Evolutionary conservation across 305 asterid genomes (phyloP).

Genomic region (Solanum hybrid): DNA sequence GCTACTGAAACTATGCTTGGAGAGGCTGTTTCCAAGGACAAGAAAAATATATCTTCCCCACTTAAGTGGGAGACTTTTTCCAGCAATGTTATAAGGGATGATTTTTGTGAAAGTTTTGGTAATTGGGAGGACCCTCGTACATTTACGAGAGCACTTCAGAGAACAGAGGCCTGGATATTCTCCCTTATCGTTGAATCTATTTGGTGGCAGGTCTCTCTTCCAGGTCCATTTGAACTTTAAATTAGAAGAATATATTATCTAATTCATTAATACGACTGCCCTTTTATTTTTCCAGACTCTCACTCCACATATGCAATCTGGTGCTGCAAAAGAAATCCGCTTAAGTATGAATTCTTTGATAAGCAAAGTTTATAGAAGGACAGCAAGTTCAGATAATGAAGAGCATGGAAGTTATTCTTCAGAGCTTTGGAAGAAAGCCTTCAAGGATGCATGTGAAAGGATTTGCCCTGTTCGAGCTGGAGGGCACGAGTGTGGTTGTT

Average conservation of each 20-base stretch:
- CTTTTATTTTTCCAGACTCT: constrained; percentile 39
- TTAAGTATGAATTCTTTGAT: constrained; percentile 23
- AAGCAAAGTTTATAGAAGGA: constrained; percentile 27
- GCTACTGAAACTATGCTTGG: constrained; percentile 24
- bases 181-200: constrained; percentile 66
- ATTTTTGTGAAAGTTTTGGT: constrained; percentile 16
- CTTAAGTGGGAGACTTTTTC: constrained; percentile 45
- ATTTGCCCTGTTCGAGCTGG: constrained; percentile 89
- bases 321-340: constrained; percentile 40
- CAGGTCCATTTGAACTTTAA: not conserved
- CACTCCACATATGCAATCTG: constrained; percentile 84
- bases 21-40: constrained; percentile 13
- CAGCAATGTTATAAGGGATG: constrained; percentile 19
- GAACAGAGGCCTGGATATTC: constrained; percentile 69
- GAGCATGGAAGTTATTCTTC: constrained; percentile 45
- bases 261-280: constrained; percentile 1
- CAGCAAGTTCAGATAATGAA: constrained; percentile 37
- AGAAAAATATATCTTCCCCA: constrained; percentile 26
- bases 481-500: constrained; percentile 81
- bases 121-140: constrained; percentile 52
- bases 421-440: constrained; percentile 83
- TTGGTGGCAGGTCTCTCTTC: constrained; percentile 78
- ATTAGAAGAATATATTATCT: not conserved
- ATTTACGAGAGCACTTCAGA: constrained; percentile 52
- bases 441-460: constrained; percentile 73